Base-by-base conservation (phyloP, 805 yeast species). In the Sungouiozyma intestinalis region DNA sequence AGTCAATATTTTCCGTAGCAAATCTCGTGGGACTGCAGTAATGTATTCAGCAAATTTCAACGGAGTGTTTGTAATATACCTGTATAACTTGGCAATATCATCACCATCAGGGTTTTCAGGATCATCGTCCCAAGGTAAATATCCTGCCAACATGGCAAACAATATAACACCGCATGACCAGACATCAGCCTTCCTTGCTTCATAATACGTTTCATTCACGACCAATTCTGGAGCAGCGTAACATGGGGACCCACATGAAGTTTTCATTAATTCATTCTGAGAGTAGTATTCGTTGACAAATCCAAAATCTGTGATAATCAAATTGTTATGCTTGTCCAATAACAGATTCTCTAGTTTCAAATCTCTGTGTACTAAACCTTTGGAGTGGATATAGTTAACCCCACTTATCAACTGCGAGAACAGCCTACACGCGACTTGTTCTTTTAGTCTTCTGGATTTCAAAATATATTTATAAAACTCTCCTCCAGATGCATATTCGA, bases 211-310 rank as follows among this genome's bases (percentile, higher is more conserved):
- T 48, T 79, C 84, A n/a, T 88, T 80, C 24, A 85, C 79, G 3
- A 92, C 98, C 43, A 92, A 67, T 58, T 92, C 98, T 0, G 98
- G 98, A 2, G 98, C 98, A 0, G 98, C 98, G 63, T 90, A 90
- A 61, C 98, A 90, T 1, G 98, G 98, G 4, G 95, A 85, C 1
- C 98, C 98, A 62, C 98, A 90, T 37, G 88, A 77, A 1, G 98
- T 92, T 58, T 79, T 79, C 97, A 90, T 92, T 37, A 85, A 67
- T 59, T 86, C 96, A 49, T 73, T 73, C 16, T 71, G 74, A 1
- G 57, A 50, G 42, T 55, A 55, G 49, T 65, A 88, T 27, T 90
- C 81, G 62, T 92, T 92, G 33, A 94, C 98, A 64, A 92, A 92
- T 0, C 97, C 97, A 62, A 87, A 87, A 64, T 87, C 97, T 15